Base-by-base conservation (phyloP, 2,329 filamentous ascomycete genomes). In the Claviceps sp. region DNA sequence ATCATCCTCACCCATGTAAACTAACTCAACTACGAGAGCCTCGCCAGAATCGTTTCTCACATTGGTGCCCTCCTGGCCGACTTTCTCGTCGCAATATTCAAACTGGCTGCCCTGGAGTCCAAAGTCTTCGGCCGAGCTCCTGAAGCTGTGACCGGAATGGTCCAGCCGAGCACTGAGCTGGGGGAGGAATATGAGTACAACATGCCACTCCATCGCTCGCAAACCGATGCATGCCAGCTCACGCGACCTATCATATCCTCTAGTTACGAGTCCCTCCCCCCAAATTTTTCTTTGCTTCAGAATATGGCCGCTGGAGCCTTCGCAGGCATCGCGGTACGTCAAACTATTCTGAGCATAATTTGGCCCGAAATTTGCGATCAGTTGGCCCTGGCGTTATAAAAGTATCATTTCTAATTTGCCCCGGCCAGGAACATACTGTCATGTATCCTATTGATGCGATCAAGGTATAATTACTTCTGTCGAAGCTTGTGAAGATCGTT, bases 371-470 rank as follows among this genome's bases (percentile, higher is more conserved):
- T 20, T 20, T 39, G 39, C 20, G 46, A 51, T 44, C 37, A 45
- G 42, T n/a, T 43, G 22, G 34, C 52, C 23, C 22, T 51, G 37
- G 39, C 37, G 11, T 20, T 22, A 9, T 23, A 13, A 13, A 16
- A 7, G 22, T 34, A 40, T 17, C 39, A 16, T n/a, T 47, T 36
- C 36, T 45, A 47, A 53, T 47, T 55, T 54, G 58, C 57, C 60
- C 26, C 26, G 22, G 55, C 49, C 60, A 96, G 90, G 91, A 97
- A 73, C 91, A 97, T 70, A 94, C 91, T 54, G 90, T 95, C 62
- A 97, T 98, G 93, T 98, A 98, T 66, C 93, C 93, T 20, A 86
- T 98, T 65, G 93, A 98, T 73, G 82, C 95, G 60, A 86, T 98
- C 66, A 98, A 98, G 85, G 93, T 96, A 59, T 58, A 67, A 52